Base-by-base conservation (phyloP, 2,329 filamentous ascomycete species). In the Trichoderma sp. region DNA sequence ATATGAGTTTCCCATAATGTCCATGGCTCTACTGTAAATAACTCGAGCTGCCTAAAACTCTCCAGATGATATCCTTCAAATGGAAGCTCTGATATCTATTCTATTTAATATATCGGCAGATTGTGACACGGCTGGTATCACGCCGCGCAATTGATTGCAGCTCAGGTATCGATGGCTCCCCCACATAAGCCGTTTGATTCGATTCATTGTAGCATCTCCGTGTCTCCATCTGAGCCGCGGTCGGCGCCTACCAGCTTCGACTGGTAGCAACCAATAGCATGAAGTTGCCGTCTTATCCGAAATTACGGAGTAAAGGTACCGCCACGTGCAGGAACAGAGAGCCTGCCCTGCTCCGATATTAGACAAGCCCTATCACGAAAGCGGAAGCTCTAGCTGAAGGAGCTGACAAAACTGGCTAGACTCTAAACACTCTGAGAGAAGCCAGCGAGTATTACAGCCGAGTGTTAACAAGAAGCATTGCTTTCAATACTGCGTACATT, bases 401-500 rank as follows among this genome's bases (percentile, higher is more conserved):
- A 72, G 69, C 38, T 72, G 59, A 72, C 69, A 64, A 72, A 72
- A 72, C 14, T 7, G 38, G 69, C 59, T 72, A 72, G 69, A 64
- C 60, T 35, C 59, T 33, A 64, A 35, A 64, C 69, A 35, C n/a
- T n/a, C 8, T 50, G 27, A 63, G 59, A 21, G 38, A 72, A 64
- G 1, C 29, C 21, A 50, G 18, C 50, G 45, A 33, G 33, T 38
- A 71, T 71, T 62, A 71, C 67, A 31, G 67, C 67, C 33, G 53
- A 62, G 50, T 27, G n/a, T 8, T 62, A 9, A 3, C 6, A 33
- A 21, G 35, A 31, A 31, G 53, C 24, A 62, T 62, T 31, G 38
- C n/a, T 12, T 11, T 62, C 38, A 8, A 45, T 45, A 45, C 41
- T n/a, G 7, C 16, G 6, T 31, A 31, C 3, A 11, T 45, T 29